Evolutionary conservation across 2,329 filamentous ascomycete genomes (phyloP), one percentile per base, ranked within the genome.

Genomic region (Sporothrix curviconia): DNA sequence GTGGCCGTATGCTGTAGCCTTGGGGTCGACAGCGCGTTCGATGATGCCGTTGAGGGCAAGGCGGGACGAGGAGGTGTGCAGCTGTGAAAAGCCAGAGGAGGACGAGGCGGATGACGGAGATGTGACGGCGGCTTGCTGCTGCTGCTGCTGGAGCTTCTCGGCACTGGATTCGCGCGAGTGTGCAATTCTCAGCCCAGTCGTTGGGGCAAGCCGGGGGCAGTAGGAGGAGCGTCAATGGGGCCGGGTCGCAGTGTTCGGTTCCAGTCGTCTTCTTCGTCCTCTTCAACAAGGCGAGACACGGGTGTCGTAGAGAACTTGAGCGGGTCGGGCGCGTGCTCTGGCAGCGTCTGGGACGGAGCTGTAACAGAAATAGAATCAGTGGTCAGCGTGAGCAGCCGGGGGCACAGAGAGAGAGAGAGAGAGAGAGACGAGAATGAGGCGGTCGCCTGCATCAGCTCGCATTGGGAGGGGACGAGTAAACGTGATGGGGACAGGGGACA

Each of bases 1-100:
- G 71, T 99, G 92, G 59, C 89, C 90, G 77, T 97, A 85, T 24
- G 76, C 67, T 34, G 74, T 74, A 43, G 72, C 71, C 67, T 84
- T 85, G 49, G 74, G 76, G 63, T 85, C 82, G 59, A 78, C 71
- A n/a, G 76, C 68, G 63, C 80, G 76, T 64, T 83, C 80, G 59
- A 78, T 70, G 52, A 77, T 69, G 32, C 70, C 71, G 57, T 70
- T 73, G 25, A 76, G 65, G 40, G 66, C 71, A 28, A 71, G 67
- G 60, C 78, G 75, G 57, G 74, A 70, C 2, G 62, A 47, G 36
- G 73, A 67, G 36, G 70, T 66, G 64, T 76, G 75, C 43, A 76
- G 63, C 56, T 74, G 71, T 70, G 72, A 63, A n/a, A 67, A 66
- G 32, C 64, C 62, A 15, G 65, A 57, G 22, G 67, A 47, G 8